Percentiles rank a stretch among this genome's conserved stretches.
These are phyloP conservation scores for Anaeramoeba ignava DNA, from an alignment of 78 protist species.

Conservation along the genomic window DNA sequence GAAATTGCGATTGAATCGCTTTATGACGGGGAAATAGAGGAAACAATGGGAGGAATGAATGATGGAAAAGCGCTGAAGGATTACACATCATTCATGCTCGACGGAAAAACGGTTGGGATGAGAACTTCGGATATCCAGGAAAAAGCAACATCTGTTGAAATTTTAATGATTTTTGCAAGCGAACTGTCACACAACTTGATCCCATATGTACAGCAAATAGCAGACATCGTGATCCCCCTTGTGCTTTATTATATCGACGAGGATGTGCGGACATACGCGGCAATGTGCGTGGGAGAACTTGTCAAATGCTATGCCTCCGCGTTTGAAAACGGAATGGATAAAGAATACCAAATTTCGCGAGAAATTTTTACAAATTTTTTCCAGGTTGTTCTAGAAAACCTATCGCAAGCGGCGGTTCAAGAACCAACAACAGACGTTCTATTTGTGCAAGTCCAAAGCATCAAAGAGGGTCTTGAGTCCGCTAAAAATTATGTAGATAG, in stretches of 20 bases:
- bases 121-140: conserved; percentile 5
- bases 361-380: too few relatives aligned
- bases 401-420: too few relatives aligned
- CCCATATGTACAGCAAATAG: not conserved
- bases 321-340: not conserved
- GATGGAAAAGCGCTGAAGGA: conserved; percentile 10
- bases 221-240: conserved; percentile 7
- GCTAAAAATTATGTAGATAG: too few relatives aligned
- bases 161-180: too few relatives aligned
- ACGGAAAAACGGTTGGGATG: conserved; percentile 11
- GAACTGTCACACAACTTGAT: not conserved
- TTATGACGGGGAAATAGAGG: not conserved
- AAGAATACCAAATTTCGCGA: too few relatives aligned
- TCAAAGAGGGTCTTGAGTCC: too few relatives aligned
- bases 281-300: conserved; percentile 19
- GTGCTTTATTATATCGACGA: conserved; percentile 9
- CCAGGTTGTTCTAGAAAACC: too few relatives aligned
- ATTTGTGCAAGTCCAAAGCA: too few relatives aligned
- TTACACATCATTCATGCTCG: not conserved
- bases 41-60: not conserved
- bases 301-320: not conserved
- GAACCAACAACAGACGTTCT: too few relatives aligned
- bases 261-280: too few relatives aligned
- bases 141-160: not conserved
- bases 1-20: too few relatives aligned